Evolutionary conservation across 768 basidiomycete genomes (phyloP).

Genomic region (Arthromyces matolae): DNA sequence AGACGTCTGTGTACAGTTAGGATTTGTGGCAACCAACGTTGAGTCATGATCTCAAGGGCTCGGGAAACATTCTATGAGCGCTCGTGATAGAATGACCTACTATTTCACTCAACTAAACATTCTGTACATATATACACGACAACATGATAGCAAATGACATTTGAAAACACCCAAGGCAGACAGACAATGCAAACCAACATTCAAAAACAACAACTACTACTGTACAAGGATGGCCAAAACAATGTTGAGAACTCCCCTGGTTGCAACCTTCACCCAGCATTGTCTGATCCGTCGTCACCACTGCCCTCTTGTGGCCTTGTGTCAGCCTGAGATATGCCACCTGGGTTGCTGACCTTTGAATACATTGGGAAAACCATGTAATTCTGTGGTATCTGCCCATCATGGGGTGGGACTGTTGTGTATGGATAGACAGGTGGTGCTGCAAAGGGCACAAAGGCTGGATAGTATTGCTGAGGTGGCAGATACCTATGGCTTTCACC

Average conservation of each 20-base stretch:
- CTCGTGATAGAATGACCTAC: too few relatives aligned
- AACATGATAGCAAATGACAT: too few relatives aligned
- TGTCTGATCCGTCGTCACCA: slow-evolving; percentile 21
- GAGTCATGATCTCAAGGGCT: too few relatives aligned
- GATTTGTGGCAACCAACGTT: too few relatives aligned
- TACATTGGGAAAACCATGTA: slow-evolving; percentile 25
- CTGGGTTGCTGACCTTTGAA: slow-evolving; percentile 16
- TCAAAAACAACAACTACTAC: too few relatives aligned
- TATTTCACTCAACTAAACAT: too few relatives aligned
- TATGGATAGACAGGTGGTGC: slow-evolving; percentile 20
- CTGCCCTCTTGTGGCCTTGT: slow-evolving; percentile 18
- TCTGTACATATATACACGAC: too few relatives aligned
- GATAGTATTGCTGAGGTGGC: slow-evolving; percentile 21
- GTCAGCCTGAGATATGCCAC: slow-evolving; percentile 15
- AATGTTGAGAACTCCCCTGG: neutral
- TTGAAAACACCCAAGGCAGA: too few relatives aligned
- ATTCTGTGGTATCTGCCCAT: slow-evolving; percentile 23
- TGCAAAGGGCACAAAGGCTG: slow-evolving; percentile 19
- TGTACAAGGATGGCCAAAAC: too few relatives aligned
- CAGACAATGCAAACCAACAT: too few relatives aligned
- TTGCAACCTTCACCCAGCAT: slow-evolving; percentile 20
- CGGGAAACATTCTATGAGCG: too few relatives aligned
- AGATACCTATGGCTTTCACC: slow-evolving; percentile 16
- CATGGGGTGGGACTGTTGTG: slow-evolving; percentile 24
- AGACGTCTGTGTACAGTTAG: too few relatives aligned